Conservation (phyloP, 441 rosid genomes). For the Aquilaria agallochum region DNA sequence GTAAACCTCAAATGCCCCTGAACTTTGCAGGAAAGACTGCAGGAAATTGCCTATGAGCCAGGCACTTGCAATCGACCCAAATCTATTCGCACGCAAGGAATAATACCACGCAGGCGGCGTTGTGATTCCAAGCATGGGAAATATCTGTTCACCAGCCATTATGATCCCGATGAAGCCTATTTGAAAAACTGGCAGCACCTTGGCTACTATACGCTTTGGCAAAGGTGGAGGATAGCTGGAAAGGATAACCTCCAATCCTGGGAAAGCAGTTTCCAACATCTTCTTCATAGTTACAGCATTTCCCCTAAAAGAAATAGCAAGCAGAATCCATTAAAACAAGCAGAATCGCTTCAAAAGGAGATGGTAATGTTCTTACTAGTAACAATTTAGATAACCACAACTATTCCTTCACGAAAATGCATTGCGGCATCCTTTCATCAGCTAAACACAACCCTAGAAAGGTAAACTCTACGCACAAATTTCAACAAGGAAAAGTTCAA, state of each 20-base stretch:
- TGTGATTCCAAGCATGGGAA: slow-evolving; percentile 74
- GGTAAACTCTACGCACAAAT: background rate
- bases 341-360: background rate
- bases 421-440: background rate
- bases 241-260: slow-evolving; percentile 69
- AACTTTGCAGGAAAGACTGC: slow-evolving; percentile 92
- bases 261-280: slow-evolving; percentile 80
- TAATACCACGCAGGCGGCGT: slow-evolving; percentile 85
- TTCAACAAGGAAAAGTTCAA: background rate
- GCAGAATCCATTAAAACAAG: background rate
- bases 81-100: slow-evolving; percentile 82
- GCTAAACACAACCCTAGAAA: background rate
- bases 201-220: slow-evolving; percentile 73
- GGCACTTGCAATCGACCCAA: slow-evolving; percentile 87
- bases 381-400: background rate
- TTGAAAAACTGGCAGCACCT: slow-evolving; percentile 78
- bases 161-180: slow-evolving; percentile 75
- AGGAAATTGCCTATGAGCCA: slow-evolving; percentile 91
- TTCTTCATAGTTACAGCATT: slow-evolving; percentile 82
- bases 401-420: too few species aligned
- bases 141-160: slow-evolving; percentile 80
- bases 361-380: too few species aligned
- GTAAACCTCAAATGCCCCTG: slow-evolving; percentile 89
- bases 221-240: slow-evolving; percentile 81
- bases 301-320: slow-evolving; percentile 46